Evolutionary conservation across 768 basidiomycete species (phyloP), one percentile per base, ranked within the genome.

Genomic region (Serendipita indica): DNA sequence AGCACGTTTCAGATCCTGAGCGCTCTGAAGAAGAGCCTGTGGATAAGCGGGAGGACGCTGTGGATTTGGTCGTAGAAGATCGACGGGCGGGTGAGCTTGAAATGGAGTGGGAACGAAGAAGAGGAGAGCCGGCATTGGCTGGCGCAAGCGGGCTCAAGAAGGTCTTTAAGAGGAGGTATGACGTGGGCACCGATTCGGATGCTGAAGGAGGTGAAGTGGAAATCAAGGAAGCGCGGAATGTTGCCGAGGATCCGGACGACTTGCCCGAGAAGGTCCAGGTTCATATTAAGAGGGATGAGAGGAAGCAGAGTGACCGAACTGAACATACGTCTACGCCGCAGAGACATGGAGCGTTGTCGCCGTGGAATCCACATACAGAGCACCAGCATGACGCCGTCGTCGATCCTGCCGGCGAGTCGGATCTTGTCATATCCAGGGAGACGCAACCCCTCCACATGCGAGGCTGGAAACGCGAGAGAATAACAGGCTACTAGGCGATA

Each of bases 31-130:
- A 57, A 45, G 61, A 65, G 20, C 56, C 59, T 16, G 60, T 63
- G 6, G 57, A 63, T 6, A 58, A 73, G 32, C 74, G 71, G 3
- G 61, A 67, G 0, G 74, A 97, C 62, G 92, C 93, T 1, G 83
- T 97, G 1, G 94, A 99, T 65, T 74, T 99, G 16, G 78, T 97
- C 3, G 81, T 93, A 0, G 86, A 87, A 65, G 85, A 84, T 65
- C 61, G 67, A 5, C 66, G 72, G 5, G 80, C 81, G 2, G 78
- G 75, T 30, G 74, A 79, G 61, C 74, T 76, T 59, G 78, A 78
- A 28, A 72, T 74, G 64, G 68, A 70, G 27, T 72, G 75, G 41
- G 81, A 83, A 62, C 71, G 82, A 35, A 68, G 77, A 58, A 79
- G 78, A 60, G 84, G 82, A 22, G 83, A 84, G 62, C 81, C 83